Conservation (phyloP, 345 rosid species). For the Rhodomyrtus tomentosa region DNA sequence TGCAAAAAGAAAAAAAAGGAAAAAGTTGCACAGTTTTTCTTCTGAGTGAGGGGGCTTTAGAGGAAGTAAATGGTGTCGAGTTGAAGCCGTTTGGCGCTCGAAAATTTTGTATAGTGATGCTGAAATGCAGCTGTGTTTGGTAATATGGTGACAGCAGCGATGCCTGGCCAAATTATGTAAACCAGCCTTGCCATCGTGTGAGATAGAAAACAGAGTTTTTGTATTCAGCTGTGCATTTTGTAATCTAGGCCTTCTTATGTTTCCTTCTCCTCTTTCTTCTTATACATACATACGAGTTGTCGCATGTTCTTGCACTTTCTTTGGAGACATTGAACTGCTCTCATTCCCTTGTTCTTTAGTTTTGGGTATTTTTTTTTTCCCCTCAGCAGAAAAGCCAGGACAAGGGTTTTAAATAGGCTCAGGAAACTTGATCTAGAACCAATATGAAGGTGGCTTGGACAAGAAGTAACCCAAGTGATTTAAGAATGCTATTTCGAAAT, state of each 20-base stretch:
- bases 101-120: no score
- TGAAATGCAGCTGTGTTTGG: not conserved
- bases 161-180: not conserved
- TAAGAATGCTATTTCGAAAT: not conserved
- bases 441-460: not conserved
- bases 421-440: not conserved
- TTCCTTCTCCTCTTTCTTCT: not conserved
- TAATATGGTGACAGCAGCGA: not conserved
- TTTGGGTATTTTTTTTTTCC: not conserved
- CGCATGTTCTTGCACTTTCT: not conserved
- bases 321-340: not conserved
- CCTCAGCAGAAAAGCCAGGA: not conserved
- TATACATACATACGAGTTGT: not conserved
- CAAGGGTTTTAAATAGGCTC: not conserved
- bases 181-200: not conserved
- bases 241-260: not conserved
- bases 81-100: no score
- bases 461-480: no score
- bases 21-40: not conserved
- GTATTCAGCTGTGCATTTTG: not conserved
- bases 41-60: not conserved
- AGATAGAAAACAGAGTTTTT: not conserved
- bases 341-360: not conserved
- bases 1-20: not conserved
- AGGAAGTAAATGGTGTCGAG: no score